A percentile compares a stretch with the other conserved stretches of the same genome.
These are phyloP conservation scores for Lepidium aucheri DNA, from an alignment of 345 rosid species.

Conservation along the genomic window DNA sequence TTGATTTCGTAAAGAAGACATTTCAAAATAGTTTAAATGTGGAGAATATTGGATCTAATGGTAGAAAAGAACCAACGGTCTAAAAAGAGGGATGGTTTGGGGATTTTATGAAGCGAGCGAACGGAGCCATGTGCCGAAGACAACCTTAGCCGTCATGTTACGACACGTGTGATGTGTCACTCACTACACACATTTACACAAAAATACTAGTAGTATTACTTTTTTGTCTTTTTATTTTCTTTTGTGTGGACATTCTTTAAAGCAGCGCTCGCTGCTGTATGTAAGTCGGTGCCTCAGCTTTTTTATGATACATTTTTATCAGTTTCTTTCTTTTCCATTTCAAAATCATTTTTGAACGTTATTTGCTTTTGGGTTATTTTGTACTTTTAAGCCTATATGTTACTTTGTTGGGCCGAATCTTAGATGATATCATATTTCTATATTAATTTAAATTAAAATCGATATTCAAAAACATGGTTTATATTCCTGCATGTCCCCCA, in stretches of 20 bases:
- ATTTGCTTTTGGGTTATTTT: background rate
- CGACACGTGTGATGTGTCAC: constrained; percentile 24
- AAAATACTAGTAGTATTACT: background rate
- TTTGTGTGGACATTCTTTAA: constrained; percentile 23
- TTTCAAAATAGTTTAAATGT: background rate
- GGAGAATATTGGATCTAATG: too few species aligned
- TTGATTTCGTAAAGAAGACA: background rate
- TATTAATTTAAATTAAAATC: too few species aligned
- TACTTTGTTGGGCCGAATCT: background rate
- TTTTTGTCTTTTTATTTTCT: background rate
- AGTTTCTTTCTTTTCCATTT: background rate
- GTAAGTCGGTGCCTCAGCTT: constrained; percentile 28
- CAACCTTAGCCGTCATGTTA: constrained; percentile 30
- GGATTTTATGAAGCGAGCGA: background rate
- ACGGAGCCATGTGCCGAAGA: constrained; percentile 26
- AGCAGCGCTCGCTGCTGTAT: constrained; percentile 9
- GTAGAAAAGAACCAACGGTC: constrained; percentile 12
- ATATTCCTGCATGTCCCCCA: too few species aligned
- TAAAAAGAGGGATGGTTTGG: background rate
- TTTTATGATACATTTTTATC: background rate
- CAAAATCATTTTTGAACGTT: constrained; percentile 8
- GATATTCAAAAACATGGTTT: too few species aligned
- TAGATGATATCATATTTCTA: too few species aligned
- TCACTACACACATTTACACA: constrained; percentile 12
- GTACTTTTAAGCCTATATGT: constrained; percentile 2